phyloP scores from a whole-genome alignment of 225 moss, liverwort and hornwort genomes.

The Pleurozium schreberi region DNA sequence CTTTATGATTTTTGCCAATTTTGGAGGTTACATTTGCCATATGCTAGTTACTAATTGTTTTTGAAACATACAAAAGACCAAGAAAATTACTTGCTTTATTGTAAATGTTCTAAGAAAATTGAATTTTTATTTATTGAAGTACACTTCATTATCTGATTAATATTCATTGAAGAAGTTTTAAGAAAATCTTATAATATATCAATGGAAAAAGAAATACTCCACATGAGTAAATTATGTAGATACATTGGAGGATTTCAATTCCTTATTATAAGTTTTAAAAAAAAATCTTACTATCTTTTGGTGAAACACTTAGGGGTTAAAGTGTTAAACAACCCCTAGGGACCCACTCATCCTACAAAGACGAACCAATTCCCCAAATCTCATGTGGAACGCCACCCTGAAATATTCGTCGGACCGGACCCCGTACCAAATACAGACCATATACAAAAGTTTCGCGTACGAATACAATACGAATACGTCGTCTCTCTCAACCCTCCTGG shows the following conservation, averaged over 20 bases:
- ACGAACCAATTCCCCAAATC: neutral
- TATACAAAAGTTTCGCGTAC: neutral
- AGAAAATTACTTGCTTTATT: neutral
- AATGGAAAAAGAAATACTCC: neutral
- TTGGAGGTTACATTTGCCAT: neutral
- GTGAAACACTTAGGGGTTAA: neutral
- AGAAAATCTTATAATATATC: neutral
- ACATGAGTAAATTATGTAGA: rapidly evolving
- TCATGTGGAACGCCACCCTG: neutral
- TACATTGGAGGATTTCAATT: rapidly evolving
- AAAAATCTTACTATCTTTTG: neutral
- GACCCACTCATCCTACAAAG: neutral
- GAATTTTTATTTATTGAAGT: too few relatives aligned
- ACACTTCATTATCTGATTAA: neutral
- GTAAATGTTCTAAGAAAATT: neutral
- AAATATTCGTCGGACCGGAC: neutral
- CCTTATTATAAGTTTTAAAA: neutral
- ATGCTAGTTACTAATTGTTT: neutral
- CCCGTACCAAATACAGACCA: neutral
- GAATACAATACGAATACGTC: slow-evolving; percentile 1
- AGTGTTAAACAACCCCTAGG: too few relatives aligned
- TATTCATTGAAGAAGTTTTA: neutral
- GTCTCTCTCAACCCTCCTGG: neutral
- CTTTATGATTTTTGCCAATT: neutral
- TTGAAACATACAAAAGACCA: neutral